Evolutionary conservation across 2,329 filamentous ascomycete species (phyloP).

Genomic region (Penicillium griseofulvum): DNA sequence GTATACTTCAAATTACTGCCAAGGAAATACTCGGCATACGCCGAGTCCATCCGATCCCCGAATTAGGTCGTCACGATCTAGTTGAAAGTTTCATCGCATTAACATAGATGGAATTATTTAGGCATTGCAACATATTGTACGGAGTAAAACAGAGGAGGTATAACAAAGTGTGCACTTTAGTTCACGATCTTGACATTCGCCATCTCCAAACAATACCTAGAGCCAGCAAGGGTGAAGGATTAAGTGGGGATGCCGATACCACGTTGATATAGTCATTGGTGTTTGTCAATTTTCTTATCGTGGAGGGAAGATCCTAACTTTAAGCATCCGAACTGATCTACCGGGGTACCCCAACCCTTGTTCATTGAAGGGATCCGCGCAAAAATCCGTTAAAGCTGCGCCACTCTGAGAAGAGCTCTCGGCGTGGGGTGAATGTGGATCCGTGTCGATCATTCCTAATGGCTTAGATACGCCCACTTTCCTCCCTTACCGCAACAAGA

Average conservation of each 20-base stretch:
- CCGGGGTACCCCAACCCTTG: neutral
- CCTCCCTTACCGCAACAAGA: neutral
- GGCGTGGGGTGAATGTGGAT: slow-evolving; percentile 5
- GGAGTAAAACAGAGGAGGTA: neutral
- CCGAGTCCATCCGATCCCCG: neutral
- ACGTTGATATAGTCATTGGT: neutral
- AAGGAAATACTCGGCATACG: neutral
- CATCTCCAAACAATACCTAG: neutral
- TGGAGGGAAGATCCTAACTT: slow-evolving; percentile 2
- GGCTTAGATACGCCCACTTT: neutral
- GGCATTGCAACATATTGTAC: neutral
- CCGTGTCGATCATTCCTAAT: neutral
- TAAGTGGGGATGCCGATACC: neutral
- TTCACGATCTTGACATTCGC: neutral
- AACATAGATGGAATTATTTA: neutral
- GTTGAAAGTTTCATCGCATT: neutral
- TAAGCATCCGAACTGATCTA: neutral
- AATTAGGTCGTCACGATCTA: neutral
- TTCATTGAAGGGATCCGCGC: neutral
- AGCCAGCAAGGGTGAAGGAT: neutral
- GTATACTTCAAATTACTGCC: neutral
- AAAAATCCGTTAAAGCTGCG: neutral
- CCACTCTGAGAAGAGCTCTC: neutral
- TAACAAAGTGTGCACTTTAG: neutral
- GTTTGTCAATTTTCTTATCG: slow-evolving; percentile 5